A percentile compares a stretch with the other conserved stretches of the same genome.
Conservation (phyloP, 2,329 filamentous ascomycete species). For the Ciborinia camelliae region DNA sequence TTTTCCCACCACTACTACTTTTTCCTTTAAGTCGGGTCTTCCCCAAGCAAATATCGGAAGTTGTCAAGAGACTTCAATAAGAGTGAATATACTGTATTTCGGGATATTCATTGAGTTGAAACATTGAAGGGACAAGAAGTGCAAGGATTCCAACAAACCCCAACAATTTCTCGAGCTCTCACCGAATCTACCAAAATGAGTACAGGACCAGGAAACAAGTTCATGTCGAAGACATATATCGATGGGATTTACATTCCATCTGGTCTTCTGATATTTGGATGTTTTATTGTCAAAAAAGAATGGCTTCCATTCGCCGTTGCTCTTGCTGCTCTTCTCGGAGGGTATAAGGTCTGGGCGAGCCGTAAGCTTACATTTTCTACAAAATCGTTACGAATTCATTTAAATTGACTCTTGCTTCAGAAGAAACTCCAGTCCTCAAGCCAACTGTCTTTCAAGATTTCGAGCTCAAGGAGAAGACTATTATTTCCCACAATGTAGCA, state of each 20-base stretch:
- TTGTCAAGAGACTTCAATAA: not conserved
- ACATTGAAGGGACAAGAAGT: not conserved
- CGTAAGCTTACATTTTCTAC: constrained; percentile 51
- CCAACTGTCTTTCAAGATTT: constrained; percentile 88
- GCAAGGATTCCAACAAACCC: constrained; percentile 8
- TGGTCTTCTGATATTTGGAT: constrained; percentile 72
- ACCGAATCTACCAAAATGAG: constrained; percentile 20
- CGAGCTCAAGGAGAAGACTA: constrained; percentile 88
- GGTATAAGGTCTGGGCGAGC: constrained; percentile 67
- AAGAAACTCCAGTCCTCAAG: constrained; percentile 78
- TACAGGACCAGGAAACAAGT: constrained; percentile 21
- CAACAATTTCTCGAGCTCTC: constrained; percentile 24
- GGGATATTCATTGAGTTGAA: not conserved
- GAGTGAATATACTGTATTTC: not conserved
- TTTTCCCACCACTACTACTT: not conserved
- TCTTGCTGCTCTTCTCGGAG: constrained; percentile 62
- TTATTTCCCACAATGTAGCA: constrained; percentile 96
- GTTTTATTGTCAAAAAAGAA: constrained; percentile 73
- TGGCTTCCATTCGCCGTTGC: constrained; percentile 69
- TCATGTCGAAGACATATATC: constrained; percentile 58
- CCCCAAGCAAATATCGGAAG: not conserved
- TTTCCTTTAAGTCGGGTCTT: not conserved
- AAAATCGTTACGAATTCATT: not conserved
- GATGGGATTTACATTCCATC: constrained; percentile 82
- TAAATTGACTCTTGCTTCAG: constrained; percentile 43